Conservation (phyloP, 805 yeast genomes). For the Allodekkera sacchari region DNA sequence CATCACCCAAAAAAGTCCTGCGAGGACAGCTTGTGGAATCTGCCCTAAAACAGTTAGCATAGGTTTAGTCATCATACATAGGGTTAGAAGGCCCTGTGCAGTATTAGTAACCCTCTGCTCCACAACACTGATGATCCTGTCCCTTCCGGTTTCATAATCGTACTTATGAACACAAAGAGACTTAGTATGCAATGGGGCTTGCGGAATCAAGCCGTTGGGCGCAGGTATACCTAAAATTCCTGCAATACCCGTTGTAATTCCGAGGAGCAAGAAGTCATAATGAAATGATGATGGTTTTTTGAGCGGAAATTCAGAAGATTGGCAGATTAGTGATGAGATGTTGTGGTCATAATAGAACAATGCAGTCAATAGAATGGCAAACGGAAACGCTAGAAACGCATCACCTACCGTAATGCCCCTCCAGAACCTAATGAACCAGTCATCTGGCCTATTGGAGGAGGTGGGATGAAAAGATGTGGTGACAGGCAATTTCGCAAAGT, state of each 20-base stretch:
- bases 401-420: conserved; percentile 55
- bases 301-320: conserved; percentile 70
- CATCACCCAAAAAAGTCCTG: conserved; percentile 92
- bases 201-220: conserved; percentile 95
- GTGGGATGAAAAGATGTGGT: conserved; percentile 75
- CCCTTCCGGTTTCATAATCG: conserved; percentile 23
- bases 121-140: conserved; percentile 48
- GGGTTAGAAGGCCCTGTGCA: conserved; percentile 71
- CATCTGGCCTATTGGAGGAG: conserved; percentile 35
- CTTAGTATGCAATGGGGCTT: conserved; percentile 88
- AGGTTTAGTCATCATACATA: conserved; percentile 88
- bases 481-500: conserved; percentile 58
- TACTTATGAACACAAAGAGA: conserved; percentile 55
- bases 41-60: conserved; percentile 68
- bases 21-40: conserved; percentile 87
- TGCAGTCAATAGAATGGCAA: conserved; percentile 76
- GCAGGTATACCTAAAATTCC: conserved; percentile 91
- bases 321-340: conserved; percentile 89
- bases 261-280: conserved; percentile 82
- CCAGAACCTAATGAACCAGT: conserved; percentile 82
- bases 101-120: conserved; percentile 87
- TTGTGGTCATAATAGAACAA: conserved; percentile 93
- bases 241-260: conserved; percentile 77
- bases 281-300: conserved; percentile 86
- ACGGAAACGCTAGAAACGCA: conserved; percentile 86